A percentile compares a stretch with the other conserved stretches of the same genome.
These are phyloP conservation scores for Thalassiosira profunda DNA, from an alignment of 108 stramenopile genomes.

Conservation along the genomic window DNA sequence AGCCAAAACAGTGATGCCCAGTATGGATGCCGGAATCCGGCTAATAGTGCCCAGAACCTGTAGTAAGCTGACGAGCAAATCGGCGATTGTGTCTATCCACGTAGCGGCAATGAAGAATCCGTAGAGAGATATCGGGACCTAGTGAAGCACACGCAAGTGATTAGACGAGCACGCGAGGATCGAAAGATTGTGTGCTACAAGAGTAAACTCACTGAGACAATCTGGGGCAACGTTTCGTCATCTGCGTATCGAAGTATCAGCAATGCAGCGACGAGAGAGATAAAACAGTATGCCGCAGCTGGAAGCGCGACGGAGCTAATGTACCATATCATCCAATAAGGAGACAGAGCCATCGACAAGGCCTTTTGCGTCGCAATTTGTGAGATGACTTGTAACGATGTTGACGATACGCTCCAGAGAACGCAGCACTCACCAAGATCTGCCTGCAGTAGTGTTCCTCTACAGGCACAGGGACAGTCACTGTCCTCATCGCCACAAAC, in stretches of 20 bases:
- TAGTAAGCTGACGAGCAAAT: constrained; percentile 60
- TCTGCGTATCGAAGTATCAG: constrained; percentile 33
- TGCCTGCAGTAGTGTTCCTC: constrained; percentile 49
- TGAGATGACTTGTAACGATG: too few relatives aligned
- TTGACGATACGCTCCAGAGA: too few relatives aligned
- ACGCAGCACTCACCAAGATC: constrained; percentile 7
- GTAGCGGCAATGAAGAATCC: constrained; percentile 62
- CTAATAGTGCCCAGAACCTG: constrained; percentile 53
- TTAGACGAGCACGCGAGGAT: background rate
- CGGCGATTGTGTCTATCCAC: constrained; percentile 77
- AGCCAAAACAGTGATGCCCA: constrained; percentile 79
- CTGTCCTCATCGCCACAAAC: constrained; percentile 19
- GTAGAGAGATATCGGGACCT: constrained; percentile 42
- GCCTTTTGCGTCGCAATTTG: background rate
- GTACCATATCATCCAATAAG: constrained; percentile 45
- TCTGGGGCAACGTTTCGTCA: constrained; percentile 37
- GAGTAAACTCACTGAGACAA: constrained; percentile 32
- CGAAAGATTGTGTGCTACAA: background rate
- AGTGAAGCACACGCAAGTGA: background rate
- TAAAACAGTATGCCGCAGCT: background rate
- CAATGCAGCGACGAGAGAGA: constrained; percentile 11
- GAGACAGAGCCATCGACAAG: constrained; percentile 34
- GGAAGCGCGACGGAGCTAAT: constrained; percentile 34
- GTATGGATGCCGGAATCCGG: constrained; percentile 51
- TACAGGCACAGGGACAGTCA: constrained; percentile 44